Conservation (phyloP, 2,329 filamentous ascomycete species). For the Penicillium corylophilum region DNA sequence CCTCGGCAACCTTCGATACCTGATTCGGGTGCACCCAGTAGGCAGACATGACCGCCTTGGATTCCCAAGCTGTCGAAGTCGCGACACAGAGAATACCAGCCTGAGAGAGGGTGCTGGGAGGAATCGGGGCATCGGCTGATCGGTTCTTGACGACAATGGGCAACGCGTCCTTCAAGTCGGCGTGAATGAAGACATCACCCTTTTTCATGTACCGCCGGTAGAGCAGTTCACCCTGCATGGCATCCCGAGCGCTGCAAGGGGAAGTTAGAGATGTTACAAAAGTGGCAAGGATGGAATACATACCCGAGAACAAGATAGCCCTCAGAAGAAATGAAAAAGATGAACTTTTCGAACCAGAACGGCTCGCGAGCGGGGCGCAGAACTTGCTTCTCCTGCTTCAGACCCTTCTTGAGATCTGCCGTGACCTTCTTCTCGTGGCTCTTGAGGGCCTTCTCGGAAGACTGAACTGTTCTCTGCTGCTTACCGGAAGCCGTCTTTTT, state of each 20-base stretch:
- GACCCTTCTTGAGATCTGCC: conserved; percentile 77
- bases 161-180: conserved; percentile 79
- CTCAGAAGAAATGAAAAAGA: conserved; percentile 93
- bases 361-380: conserved; percentile 78
- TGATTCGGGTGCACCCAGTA: conserved; percentile 94
- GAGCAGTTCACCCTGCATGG: conserved; percentile 86
- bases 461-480: conserved; percentile 79
- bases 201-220: conserved; percentile 83
- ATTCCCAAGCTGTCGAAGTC: conserved; percentile 89
- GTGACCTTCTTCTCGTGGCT: conserved; percentile 86
- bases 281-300: conserved; percentile 7
- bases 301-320: conserved; percentile 83
- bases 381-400: conserved; percentile 90
- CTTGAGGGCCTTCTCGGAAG: conserved; percentile 79
- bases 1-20: conserved; percentile 78
- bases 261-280: neutral
- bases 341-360: conserved; percentile 97
- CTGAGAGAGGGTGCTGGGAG: conserved; percentile 86
- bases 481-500: conserved; percentile 81
- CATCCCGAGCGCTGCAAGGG: conserved; percentile 66
- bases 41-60: conserved; percentile 90
- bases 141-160: conserved; percentile 92
- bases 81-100: conserved; percentile 83
- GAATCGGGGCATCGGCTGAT: conserved; percentile 77
- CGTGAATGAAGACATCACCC: conserved; percentile 89